Conservation (phyloP, 202 grass and related monocot species). For the Brachypodium distachyon region DNA sequence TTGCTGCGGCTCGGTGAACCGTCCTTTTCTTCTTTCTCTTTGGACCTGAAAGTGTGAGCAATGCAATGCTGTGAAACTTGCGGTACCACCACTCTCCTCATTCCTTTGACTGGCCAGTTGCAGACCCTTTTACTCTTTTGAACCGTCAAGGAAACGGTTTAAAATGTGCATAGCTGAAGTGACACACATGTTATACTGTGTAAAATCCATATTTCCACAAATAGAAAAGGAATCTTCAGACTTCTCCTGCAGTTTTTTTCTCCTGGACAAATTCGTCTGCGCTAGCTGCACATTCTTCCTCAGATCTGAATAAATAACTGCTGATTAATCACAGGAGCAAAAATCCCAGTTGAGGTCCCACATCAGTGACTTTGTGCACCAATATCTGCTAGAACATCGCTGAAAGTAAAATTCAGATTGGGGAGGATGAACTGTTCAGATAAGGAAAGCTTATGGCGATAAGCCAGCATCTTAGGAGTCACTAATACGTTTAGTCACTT, state of each 20-base stretch:
- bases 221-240: not conserved
- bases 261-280: conserved; percentile 14
- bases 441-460: conserved; percentile 28
- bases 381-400: not conserved
- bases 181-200: not conserved
- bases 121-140: not conserved
- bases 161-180: not conserved
- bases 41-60: not conserved
- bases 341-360: conserved; percentile 7
- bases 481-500: conserved; percentile 45
- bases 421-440: conserved; percentile 7
- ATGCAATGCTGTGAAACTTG: not conserved
- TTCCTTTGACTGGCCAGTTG: conserved; percentile 12
- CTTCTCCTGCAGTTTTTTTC: not conserved
- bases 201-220: conserved; percentile 7
- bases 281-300: not conserved
- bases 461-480: conserved; percentile 40
- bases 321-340: not conserved
- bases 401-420: conserved; percentile 36
- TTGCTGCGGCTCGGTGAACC: not conserved
- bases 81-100: not conserved
- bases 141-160: not conserved
- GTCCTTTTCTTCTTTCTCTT: not conserved
- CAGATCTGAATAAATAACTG: conserved; percentile 18
- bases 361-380: not conserved